Evolutionary conservation across 2,329 filamentous ascomycete species (phyloP).

Genomic region (Cercospora beticola): DNA sequence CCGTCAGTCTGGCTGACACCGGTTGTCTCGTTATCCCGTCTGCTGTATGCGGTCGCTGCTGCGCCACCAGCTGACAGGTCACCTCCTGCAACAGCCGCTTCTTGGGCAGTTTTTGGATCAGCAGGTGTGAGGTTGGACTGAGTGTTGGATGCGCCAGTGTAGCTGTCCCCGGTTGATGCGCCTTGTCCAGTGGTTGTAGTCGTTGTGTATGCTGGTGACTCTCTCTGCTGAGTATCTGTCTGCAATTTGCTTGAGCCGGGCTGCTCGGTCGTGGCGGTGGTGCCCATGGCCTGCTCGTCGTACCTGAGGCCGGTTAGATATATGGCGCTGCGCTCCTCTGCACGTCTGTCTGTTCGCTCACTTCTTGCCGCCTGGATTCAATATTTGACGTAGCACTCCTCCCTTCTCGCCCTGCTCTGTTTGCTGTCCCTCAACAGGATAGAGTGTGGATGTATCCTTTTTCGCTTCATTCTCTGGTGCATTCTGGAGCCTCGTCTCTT

Average conservation of each 20-base stretch:
- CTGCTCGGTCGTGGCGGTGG: constrained; percentile 16
- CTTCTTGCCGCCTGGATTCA: constrained; percentile 23
- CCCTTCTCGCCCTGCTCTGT: constrained; percentile 20
- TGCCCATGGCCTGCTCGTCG: constrained; percentile 23
- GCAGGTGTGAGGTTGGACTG: background rate
- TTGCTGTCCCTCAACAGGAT: constrained; percentile 9
- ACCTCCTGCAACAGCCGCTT: background rate
- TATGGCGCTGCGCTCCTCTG: background rate
- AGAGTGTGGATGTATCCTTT: constrained; percentile 13
- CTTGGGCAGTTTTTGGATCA: background rate
- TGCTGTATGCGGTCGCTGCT: background rate
- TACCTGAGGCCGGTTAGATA: constrained; percentile 17
- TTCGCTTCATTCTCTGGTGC: constrained; percentile 11
- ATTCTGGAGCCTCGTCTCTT: constrained; percentile 9
- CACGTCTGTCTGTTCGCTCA: background rate
- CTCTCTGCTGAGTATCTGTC: background rate
- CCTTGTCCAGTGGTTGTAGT: background rate
- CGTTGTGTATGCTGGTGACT: background rate
- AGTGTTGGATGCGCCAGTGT: background rate
- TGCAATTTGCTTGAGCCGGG: background rate
- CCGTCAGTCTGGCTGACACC: constrained; percentile 13
- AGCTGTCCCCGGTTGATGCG: constrained; percentile 2
- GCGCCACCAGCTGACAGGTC: background rate
- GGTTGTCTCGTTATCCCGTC: background rate
- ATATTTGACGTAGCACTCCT: constrained; percentile 24